These are phyloP conservation scores for Vaccinium myrtillus DNA, from an alignment of 148 eudicot species.

Conservation along the genomic window DNA sequence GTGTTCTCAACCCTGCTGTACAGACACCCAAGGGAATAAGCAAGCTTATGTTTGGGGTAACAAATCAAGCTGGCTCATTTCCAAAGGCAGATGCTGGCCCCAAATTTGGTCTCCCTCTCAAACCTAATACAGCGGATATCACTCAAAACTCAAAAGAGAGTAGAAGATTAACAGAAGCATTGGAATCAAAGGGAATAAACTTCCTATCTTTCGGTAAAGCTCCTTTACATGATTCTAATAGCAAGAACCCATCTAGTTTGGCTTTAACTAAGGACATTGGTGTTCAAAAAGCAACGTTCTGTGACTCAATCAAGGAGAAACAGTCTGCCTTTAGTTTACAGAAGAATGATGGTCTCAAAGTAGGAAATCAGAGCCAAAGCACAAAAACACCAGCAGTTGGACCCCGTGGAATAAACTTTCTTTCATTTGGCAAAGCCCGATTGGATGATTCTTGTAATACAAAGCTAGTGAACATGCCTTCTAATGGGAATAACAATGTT, in stretches of 20 bases:
- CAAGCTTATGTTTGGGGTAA: slow-evolving; percentile 48
- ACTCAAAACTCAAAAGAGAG: slow-evolving; percentile 21
- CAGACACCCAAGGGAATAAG: slow-evolving; percentile 62
- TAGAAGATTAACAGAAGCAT: slow-evolving; percentile 15
- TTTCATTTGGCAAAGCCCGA: slow-evolving; percentile 32
- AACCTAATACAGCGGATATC: slow-evolving; percentile 7
- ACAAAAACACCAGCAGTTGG: slow-evolving; percentile 19
- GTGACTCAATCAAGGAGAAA: slow-evolving; percentile 27
- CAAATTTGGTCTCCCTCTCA: slow-evolving; percentile 27
- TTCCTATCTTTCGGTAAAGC: slow-evolving; percentile 36
- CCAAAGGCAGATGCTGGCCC: slow-evolving; percentile 28
- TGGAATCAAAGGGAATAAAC: slow-evolving; percentile 33
- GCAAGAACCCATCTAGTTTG: slow-evolving; percentile 19
- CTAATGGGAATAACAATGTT: slow-evolving; percentile 17
- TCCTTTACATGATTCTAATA: slow-evolving; percentile 19
- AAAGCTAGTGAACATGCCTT: slow-evolving; percentile 10
- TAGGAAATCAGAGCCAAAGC: slow-evolving; percentile 24
- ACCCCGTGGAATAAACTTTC: slow-evolving; percentile 36
- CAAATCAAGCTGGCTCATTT: slow-evolving; percentile 29
- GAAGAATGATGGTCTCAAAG: slow-evolving; percentile 23
- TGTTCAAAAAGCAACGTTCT: slow-evolving; percentile 21
- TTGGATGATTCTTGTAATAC: slow-evolving; percentile 12
- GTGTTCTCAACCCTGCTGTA: slow-evolving; percentile 24
- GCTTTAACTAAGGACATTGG: slow-evolving; percentile 14
- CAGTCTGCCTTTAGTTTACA: slow-evolving; percentile 24